Percentiles rank a stretch among this genome's conserved stretches.
Evolutionary conservation across 164 flowering plant species (phyloP).

Genomic region (Stephania yunnanensis): DNA sequence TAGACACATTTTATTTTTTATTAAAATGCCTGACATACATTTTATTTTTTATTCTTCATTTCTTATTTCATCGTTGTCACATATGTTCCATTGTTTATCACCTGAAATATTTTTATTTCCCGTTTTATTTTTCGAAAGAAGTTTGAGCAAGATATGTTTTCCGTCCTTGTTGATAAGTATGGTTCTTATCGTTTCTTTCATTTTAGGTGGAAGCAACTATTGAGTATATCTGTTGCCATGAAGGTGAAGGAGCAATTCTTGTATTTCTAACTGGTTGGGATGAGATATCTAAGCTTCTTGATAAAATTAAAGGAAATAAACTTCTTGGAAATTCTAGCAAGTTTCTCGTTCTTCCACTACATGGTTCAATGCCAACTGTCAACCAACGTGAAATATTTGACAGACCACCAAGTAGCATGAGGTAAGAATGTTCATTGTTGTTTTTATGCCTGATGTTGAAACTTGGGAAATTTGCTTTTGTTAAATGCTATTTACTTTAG

Average conservation of each 20-base stretch:
- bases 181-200: not conserved
- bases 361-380: slow-evolving; percentile 91
- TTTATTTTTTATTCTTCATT: not conserved
- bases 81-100: too few species aligned
- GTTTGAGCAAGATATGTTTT: not conserved
- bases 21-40: not conserved
- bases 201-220: slow-evolving; percentile 80
- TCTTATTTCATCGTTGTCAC: not conserved
- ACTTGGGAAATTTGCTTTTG: not conserved
- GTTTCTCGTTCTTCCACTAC: slow-evolving; percentile 76
- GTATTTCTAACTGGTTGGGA: slow-evolving; percentile 99
- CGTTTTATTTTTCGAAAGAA: not conserved
- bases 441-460: not conserved
- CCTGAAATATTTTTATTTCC: too few species aligned
- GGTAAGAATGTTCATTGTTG: slow-evolving; percentile 32
- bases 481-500: not conserved
- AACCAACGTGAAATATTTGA: slow-evolving; percentile 95
- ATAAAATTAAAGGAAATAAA: slow-evolving; percentile 53
- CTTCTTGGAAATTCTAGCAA: slow-evolving; percentile 64
- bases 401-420: slow-evolving; percentile 64
- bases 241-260: slow-evolving; percentile 83
- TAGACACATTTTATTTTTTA: not conserved
- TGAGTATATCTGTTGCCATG: slow-evolving; percentile 75
- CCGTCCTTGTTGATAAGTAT: not conserved
- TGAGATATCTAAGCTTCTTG: slow-evolving; percentile 86